These are phyloP conservation scores for Clitopilus passeckerianus DNA, from an alignment of 768 basidiomycete species.

Conservation along the genomic window DNA sequence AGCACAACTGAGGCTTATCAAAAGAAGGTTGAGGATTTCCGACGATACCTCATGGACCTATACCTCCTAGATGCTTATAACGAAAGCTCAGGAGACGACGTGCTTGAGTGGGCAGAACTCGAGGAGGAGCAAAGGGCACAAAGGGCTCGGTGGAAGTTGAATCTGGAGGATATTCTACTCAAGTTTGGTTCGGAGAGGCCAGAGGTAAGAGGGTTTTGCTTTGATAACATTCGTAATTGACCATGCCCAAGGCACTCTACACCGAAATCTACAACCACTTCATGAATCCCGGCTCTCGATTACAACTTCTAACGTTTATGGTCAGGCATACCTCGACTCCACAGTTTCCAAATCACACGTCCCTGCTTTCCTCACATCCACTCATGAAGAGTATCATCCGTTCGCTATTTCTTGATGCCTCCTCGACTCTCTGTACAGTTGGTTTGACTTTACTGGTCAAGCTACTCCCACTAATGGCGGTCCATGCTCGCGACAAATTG, in stretches of 20 bases:
- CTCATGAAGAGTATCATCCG: constrained; percentile 61
- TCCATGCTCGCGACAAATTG: constrained; percentile 51
- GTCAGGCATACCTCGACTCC: constrained; percentile 54
- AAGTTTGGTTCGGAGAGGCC: constrained; percentile 59
- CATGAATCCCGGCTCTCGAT: constrained; percentile 49
- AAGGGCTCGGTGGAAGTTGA: constrained; percentile 67
- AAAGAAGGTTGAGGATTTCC: constrained; percentile 57
- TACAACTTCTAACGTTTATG: constrained; percentile 67
- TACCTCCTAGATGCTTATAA: constrained; percentile 76
- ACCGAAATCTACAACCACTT: constrained; percentile 65
- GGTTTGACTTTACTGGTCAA: constrained; percentile 63
- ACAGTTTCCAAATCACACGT: constrained; percentile 43
- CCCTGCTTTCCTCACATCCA: constrained; percentile 52
- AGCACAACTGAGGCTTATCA: constrained; percentile 38
- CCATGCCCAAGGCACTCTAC: constrained; percentile 79
- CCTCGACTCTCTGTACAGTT: constrained; percentile 64
- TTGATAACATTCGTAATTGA: not conserved
- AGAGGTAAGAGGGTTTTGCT: constrained; percentile 34
- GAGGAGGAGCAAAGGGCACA: constrained; percentile 57
- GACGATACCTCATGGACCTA: constrained; percentile 64
- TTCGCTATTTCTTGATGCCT: constrained; percentile 71
- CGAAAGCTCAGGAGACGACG: constrained; percentile 68
- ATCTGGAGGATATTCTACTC: constrained; percentile 72
- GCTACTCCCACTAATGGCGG: constrained; percentile 70
- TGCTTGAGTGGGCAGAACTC: constrained; percentile 69